These are phyloP conservation scores for Cercospora beticola DNA, from an alignment of 2,329 filamentous ascomycete genomes.

Conservation along the genomic window DNA sequence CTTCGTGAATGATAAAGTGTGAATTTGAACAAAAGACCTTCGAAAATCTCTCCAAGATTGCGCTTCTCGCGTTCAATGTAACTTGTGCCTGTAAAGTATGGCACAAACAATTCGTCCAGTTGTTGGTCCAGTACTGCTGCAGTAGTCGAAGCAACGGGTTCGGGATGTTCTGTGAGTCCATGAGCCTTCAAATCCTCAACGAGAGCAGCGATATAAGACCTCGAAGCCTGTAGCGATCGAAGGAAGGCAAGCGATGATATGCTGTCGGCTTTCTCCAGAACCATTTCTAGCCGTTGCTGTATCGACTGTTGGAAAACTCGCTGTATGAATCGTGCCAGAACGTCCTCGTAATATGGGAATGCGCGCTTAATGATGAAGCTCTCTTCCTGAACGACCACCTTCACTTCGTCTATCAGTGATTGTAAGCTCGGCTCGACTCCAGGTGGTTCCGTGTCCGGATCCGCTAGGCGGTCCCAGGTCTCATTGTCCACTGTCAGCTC, in stretches of 20 bases:
- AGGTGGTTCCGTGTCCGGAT: slow-evolving; percentile 88
- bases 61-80: slow-evolving; percentile 66
- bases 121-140: slow-evolving; percentile 68
- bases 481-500: slow-evolving; percentile 73
- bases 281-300: slow-evolving; percentile 92
- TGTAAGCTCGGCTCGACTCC: slow-evolving; percentile 90
- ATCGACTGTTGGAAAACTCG: slow-evolving; percentile 97
- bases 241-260: slow-evolving; percentile 91
- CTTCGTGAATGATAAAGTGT: slow-evolving; percentile 88
- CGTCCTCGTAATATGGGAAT: slow-evolving; percentile 94
- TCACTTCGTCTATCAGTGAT: slow-evolving; percentile 89
- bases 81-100: slow-evolving; percentile 64
- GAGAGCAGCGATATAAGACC: slow-evolving; percentile 80
- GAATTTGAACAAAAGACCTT: slow-evolving; percentile 92
- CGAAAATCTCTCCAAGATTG: slow-evolving; percentile 77
- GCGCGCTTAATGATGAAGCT: slow-evolving; percentile 95
- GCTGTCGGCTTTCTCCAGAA: slow-evolving; percentile 88
- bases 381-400: slow-evolving; percentile 93
- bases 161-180: slow-evolving; percentile 91
- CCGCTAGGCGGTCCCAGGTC: slow-evolving; percentile 84
- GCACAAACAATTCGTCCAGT: slow-evolving; percentile 65
- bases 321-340: slow-evolving; percentile 89
- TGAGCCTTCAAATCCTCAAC: slow-evolving; percentile 94
- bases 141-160: slow-evolving; percentile 83
- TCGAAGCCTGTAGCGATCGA: slow-evolving; percentile 83